phyloP scores from a whole-genome alignment of 2,329 filamentous ascomycete species.

The Fusarium armeniacum region DNA sequence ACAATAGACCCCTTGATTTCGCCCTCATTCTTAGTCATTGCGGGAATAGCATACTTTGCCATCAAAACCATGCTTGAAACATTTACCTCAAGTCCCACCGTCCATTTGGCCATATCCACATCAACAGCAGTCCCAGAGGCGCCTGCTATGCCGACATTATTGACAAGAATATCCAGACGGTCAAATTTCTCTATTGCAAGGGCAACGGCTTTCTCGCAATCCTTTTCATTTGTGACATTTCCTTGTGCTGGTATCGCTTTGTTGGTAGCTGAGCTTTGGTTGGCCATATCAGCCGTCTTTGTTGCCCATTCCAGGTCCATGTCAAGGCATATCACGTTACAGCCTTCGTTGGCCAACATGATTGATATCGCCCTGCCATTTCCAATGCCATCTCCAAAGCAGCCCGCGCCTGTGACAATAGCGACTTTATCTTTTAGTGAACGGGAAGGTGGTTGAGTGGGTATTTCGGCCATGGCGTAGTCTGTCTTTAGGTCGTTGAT shows the following conservation, averaged over 20 bases:
- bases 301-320: slow-evolving; percentile 63
- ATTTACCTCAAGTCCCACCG: slow-evolving; percentile 70
- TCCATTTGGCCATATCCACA: slow-evolving; percentile 71
- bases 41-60: slow-evolving; percentile 72
- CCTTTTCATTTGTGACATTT: slow-evolving; percentile 67
- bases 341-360: slow-evolving; percentile 71
- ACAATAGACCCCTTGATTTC: slow-evolving; percentile 66
- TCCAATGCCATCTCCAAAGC: slow-evolving; percentile 68
- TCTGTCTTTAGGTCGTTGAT: background rate
- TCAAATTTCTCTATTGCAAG: slow-evolving; percentile 64
- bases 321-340: slow-evolving; percentile 71
- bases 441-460: slow-evolving; percentile 29
- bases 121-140: slow-evolving; percentile 71
- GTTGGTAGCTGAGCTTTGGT: slow-evolving; percentile 55
- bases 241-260: slow-evolving; percentile 60
- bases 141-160: slow-evolving; percentile 74
- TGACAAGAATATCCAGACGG: slow-evolving; percentile 73
- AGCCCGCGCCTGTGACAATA: slow-evolving; percentile 72
- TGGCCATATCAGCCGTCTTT: slow-evolving; percentile 67
- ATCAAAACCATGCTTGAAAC: slow-evolving; percentile 76
- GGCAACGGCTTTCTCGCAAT: slow-evolving; percentile 63
- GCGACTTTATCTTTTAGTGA: slow-evolving; percentile 57
- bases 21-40: slow-evolving; percentile 67
- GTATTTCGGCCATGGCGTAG: slow-evolving; percentile 24
- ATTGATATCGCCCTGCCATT: slow-evolving; percentile 72